Evolutionary conservation across 2,329 filamentous ascomycete species (phyloP).

Genomic region (Fusarium sp.): DNA sequence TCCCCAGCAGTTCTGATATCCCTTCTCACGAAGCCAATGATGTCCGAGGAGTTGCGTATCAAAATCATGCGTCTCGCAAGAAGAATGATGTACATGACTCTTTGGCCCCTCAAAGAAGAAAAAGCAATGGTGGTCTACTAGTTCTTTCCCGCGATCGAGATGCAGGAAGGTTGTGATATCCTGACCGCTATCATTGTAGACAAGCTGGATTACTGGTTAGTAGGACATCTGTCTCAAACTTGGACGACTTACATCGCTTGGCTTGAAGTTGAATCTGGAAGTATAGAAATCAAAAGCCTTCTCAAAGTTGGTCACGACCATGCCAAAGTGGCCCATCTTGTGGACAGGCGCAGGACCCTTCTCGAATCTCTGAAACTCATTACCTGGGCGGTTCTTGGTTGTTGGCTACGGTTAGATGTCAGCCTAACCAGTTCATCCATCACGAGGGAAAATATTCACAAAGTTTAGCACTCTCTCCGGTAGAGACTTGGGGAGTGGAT

Average conservation of each 20-base stretch:
- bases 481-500: not conserved
- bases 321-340: not conserved
- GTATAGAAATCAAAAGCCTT: not conserved
- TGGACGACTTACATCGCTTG: not conserved
- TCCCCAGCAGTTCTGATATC: not conserved
- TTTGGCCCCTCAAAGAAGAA: not conserved
- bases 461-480: not conserved
- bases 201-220: not conserved
- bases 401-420: not conserved
- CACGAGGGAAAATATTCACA: rapidly evolving
- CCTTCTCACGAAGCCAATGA: not conserved
- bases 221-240: rapidly evolving
- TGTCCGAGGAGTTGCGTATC: not conserved
- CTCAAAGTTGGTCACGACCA: not conserved
- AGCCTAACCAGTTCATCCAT: not conserved
- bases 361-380: not conserved
- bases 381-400: not conserved
- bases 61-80: not conserved
- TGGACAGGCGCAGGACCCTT: not conserved
- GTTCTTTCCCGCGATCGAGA: not conserved
- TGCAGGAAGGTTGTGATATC: not conserved
- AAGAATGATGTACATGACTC: not conserved
- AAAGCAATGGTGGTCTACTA: not conserved
- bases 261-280: not conserved
- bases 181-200: not conserved